Base-by-base conservation (phyloP, 768 basidiomycete genomes). In the Tylopilus cervinicoccineus region DNA sequence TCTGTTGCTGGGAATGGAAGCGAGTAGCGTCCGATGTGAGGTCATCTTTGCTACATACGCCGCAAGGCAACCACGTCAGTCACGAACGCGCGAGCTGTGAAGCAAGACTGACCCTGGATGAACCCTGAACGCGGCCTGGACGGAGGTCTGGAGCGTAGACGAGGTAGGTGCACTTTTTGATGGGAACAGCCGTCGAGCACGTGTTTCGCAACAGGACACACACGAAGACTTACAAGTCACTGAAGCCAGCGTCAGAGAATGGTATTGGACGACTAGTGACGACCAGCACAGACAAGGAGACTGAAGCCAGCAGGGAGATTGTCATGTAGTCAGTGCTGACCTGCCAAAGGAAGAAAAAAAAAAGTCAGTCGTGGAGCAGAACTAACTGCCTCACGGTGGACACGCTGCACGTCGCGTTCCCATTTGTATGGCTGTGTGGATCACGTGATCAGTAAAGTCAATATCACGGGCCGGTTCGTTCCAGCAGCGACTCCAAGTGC, bases 251-350 rank as follows among this genome's bases (percentile, higher is more conserved):
- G 41, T 55, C 50, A 12, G 47, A n/a, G 2, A 64, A 56, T 16
- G 59, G 48, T 47, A 75, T 55, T 23, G 74, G 74, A 52, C 63
- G 72, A 59, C 72, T 60, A 46, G 69, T 64, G 54, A 74, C 74
- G 64, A 72, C 70, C 64, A 76, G 69, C 66, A 67, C 72, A 48
- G 73, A 62, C 27, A 76, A 62, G 41, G 68, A 66, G 45, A 71
- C 57, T 16, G 65, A 73, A 39, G 64, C 69, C 43, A 76, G 60
- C 31, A 74, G 55, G 47, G 63, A 61, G 20, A 71, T 60, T 20
- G 70, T 62, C 73, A 75, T 76, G 40, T 29, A 26, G 37, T 44
- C 26, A 29, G 36, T 23, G 33, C 19, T 36, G 23, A 26, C 49
- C 45, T 38, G 34, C n/a, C 33, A 47, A 49, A 49, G 40, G 47